Evolutionary conservation across 1,284 basidiomycete species (phyloP), one percentile per base, ranked within the genome.

Genomic region (Ceratobasidium sp.): DNA sequence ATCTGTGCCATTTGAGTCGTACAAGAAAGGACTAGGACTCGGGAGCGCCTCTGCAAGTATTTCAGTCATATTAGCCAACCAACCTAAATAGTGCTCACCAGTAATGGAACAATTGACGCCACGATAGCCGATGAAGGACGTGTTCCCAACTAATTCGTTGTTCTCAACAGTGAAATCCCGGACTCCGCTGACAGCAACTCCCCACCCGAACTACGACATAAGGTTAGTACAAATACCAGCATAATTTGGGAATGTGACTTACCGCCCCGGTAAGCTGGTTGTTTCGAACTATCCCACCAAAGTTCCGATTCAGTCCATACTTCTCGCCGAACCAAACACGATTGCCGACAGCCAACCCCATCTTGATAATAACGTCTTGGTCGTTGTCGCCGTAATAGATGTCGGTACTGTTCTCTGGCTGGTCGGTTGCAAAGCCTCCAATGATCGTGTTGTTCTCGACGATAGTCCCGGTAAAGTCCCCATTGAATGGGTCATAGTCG

Each of bases 271-370:
- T 88, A 67, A 96, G 85, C 35, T 84, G 83, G 85, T 96, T 96
- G 83, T 91, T 86, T 41, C 86, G 81, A 23, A 96, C 90, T 0
- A 86, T 87, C 7, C 89, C 94, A 57, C 90, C 90, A 33, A 81
- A 83, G 81, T 88, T 90, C 79, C 91, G 87, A 81, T 93, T 93
- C 73, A 85, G 87, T 48, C 87, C 87, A 81, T 88, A 93, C 77
- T 85, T 83, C 79, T 89, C 84, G 1, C 90, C 91, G 80, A 94
- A 95, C 94, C 94, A 96, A 3, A 90, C 90, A 23, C 89, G 88
- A 27, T 74, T 74, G 41, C 71, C 71, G 23, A 74, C 20, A n/a
- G 60, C 60, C 18, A 79, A 62, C 0, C 79, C 79, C 33, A 79
- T 77, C 92, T 94, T 94, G 83, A 93, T 88, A 71, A 94, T 88